These are phyloP conservation scores for Neltuma alba DNA, from an alignment of 306 rosid species.

Conservation along the genomic window DNA sequence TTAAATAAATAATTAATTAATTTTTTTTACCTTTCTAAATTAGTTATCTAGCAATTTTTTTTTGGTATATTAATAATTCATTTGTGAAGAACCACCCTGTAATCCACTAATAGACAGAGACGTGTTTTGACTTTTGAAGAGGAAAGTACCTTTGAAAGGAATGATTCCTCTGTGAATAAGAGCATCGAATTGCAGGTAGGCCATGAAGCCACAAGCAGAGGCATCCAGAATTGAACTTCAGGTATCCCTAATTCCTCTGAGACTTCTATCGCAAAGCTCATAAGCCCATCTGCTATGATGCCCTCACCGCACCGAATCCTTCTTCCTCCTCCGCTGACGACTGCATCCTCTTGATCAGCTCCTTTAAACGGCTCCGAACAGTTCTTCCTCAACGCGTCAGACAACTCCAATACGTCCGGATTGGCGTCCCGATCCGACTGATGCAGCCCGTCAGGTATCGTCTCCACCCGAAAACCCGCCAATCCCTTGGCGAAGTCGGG, in stretches of 20 bases:
- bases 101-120: no score
- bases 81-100: no score
- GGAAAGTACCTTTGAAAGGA: conserved; percentile 47
- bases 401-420: no score
- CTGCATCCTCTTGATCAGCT: conserved; percentile 28
- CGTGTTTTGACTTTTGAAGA: no score
- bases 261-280: conserved; percentile 37
- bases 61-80: no score
- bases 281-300: conserved; percentile 38
- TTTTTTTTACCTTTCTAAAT: no score
- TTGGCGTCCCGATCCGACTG: no score
- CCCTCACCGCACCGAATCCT: conserved; percentile 33
- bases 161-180: conserved; percentile 37
- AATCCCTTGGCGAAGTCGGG: conserved; percentile 3
- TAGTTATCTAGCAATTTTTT: no score
- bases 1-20: no score
- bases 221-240: conserved; percentile 38
- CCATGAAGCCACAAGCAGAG: no score
- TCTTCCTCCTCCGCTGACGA: neutral
- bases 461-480: conserved; percentile 32
- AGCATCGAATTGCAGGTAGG: conserved; percentile 32
- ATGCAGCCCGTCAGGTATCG: conserved; percentile 45
- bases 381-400: no score
- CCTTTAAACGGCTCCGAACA: conserved; percentile 33
- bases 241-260: conserved; percentile 41